Evolutionary conservation across 176 grass and related monocot genomes (phyloP), one percentile per base, ranked within the genome.

Genomic region (Hyparrhenia diplandra): DNA sequence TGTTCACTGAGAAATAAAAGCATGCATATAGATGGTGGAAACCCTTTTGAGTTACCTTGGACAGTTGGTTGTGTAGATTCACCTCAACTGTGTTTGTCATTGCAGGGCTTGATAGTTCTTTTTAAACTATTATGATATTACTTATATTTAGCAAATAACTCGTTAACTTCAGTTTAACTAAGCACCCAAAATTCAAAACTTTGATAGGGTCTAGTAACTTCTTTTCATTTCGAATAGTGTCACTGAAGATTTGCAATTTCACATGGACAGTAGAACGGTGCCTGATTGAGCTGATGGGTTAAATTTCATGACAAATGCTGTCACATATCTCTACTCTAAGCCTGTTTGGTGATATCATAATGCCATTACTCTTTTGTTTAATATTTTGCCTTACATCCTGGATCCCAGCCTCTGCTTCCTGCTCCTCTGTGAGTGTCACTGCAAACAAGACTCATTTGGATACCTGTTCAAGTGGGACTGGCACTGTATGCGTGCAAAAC

Each of bases 381-480:
- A 13, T 57, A 17, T 59, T 42, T 76, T 52, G 45, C 23, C 24
- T 0, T 42, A 27, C 71, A 40, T 69, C 10, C 17, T 82, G 78
- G 13, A 59, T 85, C 72, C 70, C 78, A 85, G 87, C 55, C 57
- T 62, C 64, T 42, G 77, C 64, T 71, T 57, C 65, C 13, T 78
- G 35, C 29, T 71, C 78, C 65, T 66, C 27, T 58, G 37, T 20
- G 57, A 85, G 60, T 77, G 65, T 73, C 73, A 27, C 35, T 72
- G 34, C 42, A 71, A 64, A 69, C 35, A 77, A 58, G 21, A 89
- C n/a, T 59, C n/a, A 37, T 81, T 70, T 85, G 82, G 67, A 82
- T 82, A 73, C 78, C 37, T 77, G 83, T 49, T 82, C 88, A 82
- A 86, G 73, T 85, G 78, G 83, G 36, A 37, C 23, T 64, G 71